Conservation (phyloP, 1,284 basidiomycete species). For the Tranzscheliella williamsii region DNA sequence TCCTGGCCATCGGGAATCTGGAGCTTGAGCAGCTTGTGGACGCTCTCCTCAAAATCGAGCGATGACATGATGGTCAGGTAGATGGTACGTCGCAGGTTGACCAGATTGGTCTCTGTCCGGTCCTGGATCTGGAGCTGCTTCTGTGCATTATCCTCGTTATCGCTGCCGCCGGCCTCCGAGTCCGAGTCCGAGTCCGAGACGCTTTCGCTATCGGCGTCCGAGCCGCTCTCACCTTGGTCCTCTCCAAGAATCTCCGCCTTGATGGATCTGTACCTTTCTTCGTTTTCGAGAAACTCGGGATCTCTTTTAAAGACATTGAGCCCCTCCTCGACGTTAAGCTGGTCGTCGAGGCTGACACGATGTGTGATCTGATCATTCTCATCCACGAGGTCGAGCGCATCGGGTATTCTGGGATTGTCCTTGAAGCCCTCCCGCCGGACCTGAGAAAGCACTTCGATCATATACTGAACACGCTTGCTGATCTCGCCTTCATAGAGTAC, state of each 20-base stretch:
- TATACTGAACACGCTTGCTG: slow-evolving; percentile 95
- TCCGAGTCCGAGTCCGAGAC: slow-evolving; percentile 66
- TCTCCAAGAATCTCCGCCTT: slow-evolving; percentile 88
- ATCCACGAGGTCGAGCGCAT: slow-evolving; percentile 92
- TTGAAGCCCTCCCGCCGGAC: slow-evolving; percentile 98
- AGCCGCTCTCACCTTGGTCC: slow-evolving; percentile 36
- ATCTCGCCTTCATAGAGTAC: slow-evolving; percentile 93
- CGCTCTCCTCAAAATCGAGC: slow-evolving; percentile 87
- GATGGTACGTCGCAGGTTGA: slow-evolving; percentile 90
- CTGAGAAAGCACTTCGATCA: slow-evolving; percentile 81
- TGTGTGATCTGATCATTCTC: slow-evolving; percentile 93
- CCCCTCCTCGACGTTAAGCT: slow-evolving; percentile 89
- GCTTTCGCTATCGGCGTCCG: slow-evolving; percentile 24
- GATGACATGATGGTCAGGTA: slow-evolving; percentile 91
- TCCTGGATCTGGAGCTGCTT: slow-evolving; percentile 78
- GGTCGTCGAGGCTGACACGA: slow-evolving; percentile 85
- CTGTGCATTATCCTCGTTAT: slow-evolving; percentile 65
- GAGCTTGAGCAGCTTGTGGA: slow-evolving; percentile 94
- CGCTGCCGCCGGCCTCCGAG: slow-evolving; percentile 59
- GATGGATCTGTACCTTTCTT: slow-evolving; percentile 89
- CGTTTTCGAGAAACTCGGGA: slow-evolving; percentile 83
- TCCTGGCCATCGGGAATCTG: slow-evolving; percentile 89
- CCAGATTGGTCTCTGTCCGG: slow-evolving; percentile 89
- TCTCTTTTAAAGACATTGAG: slow-evolving; percentile 96
- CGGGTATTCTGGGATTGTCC: slow-evolving; percentile 90